Percentiles rank a stretch among this genome's conserved stretches.
Evolutionary conservation across 257 asterid genomes (phyloP).

Genomic region (Petrea volubilis): DNA sequence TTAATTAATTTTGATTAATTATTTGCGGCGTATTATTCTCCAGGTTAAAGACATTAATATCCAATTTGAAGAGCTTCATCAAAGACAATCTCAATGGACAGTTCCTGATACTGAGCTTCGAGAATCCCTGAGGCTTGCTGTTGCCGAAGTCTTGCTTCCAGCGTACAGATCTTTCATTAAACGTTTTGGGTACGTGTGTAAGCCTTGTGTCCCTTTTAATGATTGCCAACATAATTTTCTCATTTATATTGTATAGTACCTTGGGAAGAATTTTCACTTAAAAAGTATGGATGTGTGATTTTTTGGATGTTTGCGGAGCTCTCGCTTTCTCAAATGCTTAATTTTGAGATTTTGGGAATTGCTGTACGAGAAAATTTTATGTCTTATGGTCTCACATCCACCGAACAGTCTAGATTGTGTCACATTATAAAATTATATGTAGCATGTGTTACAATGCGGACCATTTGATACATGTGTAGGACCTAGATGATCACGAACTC

Average conservation of each 20-base stretch:
- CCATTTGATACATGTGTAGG: too few relatives aligned
- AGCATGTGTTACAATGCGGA: too few relatives aligned
- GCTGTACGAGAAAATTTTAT: too few relatives aligned
- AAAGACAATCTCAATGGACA: slow-evolving; percentile 98
- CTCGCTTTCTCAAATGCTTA: too few relatives aligned
- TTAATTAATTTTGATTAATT: slow-evolving; percentile 10
- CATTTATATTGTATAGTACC: not conserved
- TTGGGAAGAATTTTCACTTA: not conserved
- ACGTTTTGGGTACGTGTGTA: slow-evolving; percentile 75
- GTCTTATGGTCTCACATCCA: too few relatives aligned
- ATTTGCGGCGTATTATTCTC: slow-evolving; percentile 15
- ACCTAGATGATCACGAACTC: too few relatives aligned
- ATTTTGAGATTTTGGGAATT: too few relatives aligned
- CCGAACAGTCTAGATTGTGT: too few relatives aligned
- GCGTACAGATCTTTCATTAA: slow-evolving; percentile 95
- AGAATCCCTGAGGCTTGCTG: slow-evolving; percentile 94
- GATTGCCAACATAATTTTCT: not conserved
- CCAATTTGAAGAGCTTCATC: slow-evolving; percentile 98
- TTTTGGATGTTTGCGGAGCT: too few relatives aligned
- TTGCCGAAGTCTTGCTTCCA: slow-evolving; percentile 93
- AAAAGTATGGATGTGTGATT: not conserved
- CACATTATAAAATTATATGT: too few relatives aligned
- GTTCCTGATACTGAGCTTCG: slow-evolving; percentile 97
- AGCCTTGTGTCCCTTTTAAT: slow-evolving; percentile 5
- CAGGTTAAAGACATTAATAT: slow-evolving; percentile 84